Base-by-base conservation (phyloP, 768 basidiomycete genomes). In the Sarcodon aspratus region DNA sequence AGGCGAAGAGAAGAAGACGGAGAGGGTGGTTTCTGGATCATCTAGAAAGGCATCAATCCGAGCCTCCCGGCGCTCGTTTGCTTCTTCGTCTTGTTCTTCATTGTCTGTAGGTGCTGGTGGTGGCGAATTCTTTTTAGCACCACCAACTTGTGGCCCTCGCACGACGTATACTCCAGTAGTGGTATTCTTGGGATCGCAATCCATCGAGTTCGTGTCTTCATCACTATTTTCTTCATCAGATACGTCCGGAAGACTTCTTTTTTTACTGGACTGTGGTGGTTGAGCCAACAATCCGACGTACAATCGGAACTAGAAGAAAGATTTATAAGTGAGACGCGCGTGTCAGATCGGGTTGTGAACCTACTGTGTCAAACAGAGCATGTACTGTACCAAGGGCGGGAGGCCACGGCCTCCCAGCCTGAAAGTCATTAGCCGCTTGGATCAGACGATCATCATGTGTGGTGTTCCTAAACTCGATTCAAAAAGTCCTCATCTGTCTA, bases 1-100 rank as follows among this genome's bases (percentile, higher is more conserved):
- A 55, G 78, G 74, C 5, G 82, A 82, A 0, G 84, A 82, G 51
- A 90, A 66, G 62, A 87, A 90, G 15, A 85, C 69, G 48, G 69
- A 76, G 47, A 82, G 63, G 32, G 68, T 62, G 8, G 59, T 61
- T 54, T 79, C 82, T 0, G 87, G 83, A 48, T 85, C 70, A 36
- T 71, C 63, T 50, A 90, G 63, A 61, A 90, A 90, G 4, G 61
- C 52, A 0, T 68, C 56, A 47, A 79, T 63, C 27, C 55, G 54
- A 33, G 50, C 47, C 54, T 56, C 57, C 21, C 48, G 54, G 18
- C 48, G 51, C 17, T 54, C 49, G 36, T 55, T 36, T 12, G 50
- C 47, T 17, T 54, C 47, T 42, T 58, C 52, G 9, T 57, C 50
- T 3, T 46, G 48, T 31, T 47, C n/a, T 27, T n/a, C 52, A 43